Base-by-base conservation (phyloP, 805 yeast genomes). In the Lipomyces oligophaga region DNA sequence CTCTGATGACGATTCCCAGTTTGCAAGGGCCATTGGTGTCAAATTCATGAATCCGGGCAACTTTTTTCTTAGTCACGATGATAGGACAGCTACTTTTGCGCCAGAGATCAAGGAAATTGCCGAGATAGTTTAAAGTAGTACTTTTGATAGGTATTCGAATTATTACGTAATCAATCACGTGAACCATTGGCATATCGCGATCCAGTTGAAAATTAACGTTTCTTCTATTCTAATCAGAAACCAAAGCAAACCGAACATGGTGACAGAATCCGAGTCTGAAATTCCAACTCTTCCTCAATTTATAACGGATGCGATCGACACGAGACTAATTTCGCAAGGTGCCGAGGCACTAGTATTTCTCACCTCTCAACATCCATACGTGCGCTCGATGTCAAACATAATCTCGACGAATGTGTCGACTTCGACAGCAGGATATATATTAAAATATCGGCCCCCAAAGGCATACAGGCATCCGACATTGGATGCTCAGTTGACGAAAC, bases 371-470 rank as follows among this genome's bases (percentile, higher is more conserved):
- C 59, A 55, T 28, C 60, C 60, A 5, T 57, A 32, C 36, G 34
- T 57, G 10, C 48, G 49, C 8, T n/a, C 46, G 5, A 1, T 34
- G 4, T 16, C 39, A 8, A 45, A 35, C 19, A 32, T 27, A 11
- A 27, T 40, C 20, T 4, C 39, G n/a, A 33, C 33, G 6, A 26
- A 21, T 5, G 26, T 19, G 6, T 34, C 48, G 7, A 6, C 16
- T 2, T 13, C 41, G 10, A 4, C 33, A 3, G 40, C 44, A n/a
- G 56, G 56, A 11, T 49, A 52, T 20, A 52, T 90, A 30, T 72
- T 87, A 52, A 93, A 93, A 64, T 89, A 75, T 64, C 75, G 98
- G 54, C 97, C 98, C 1, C 77, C 81, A 20, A 93, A 93, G 62
- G 79, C 83, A n/a, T 93, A 93, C 62, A 74, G 98, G 61, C 96